Evolutionary conservation across 148 eudicot species (phyloP).

Genomic region (Limonium bicolor): DNA sequence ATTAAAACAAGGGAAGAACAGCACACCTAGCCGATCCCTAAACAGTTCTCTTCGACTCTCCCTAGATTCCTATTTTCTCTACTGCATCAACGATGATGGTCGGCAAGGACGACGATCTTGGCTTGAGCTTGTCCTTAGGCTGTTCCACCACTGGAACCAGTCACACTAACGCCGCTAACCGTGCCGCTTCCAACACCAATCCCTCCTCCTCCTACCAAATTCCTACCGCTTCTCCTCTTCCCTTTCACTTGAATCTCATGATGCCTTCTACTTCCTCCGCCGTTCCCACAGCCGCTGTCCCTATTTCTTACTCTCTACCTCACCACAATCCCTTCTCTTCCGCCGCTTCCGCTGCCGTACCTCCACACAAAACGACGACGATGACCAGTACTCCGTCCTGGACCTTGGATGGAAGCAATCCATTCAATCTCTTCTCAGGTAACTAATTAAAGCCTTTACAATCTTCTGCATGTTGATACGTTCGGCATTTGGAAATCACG

Average conservation of each 20-base stretch:
- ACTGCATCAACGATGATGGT: background rate
- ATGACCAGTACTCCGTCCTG: background rate
- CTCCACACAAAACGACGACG: too few species aligned
- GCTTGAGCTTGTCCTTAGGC: background rate
- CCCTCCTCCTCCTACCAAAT: background rate
- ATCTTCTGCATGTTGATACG: too few species aligned
- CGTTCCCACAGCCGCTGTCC: background rate
- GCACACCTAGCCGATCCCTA: too few species aligned
- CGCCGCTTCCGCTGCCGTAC: too few species aligned
- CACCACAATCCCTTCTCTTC: background rate
- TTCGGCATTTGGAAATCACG: too few species aligned
- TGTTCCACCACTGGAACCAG: too few species aligned
- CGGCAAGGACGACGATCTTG: slow-evolving; percentile 2
- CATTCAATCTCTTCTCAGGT: background rate
- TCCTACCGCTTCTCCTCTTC: background rate
- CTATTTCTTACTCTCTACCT: background rate
- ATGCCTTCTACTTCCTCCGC: background rate
- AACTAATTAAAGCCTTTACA: background rate
- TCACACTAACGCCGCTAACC: background rate
- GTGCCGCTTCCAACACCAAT: background rate
- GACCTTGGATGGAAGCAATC: background rate
- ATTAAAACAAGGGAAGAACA: too few species aligned
- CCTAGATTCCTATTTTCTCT: background rate
- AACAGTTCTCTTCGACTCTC: too few species aligned
- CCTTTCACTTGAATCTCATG: slow-evolving; percentile 3